Evolutionary conservation across 2,329 filamentous ascomycete genomes (phyloP).

Genomic region (Alternaria hordeiaustralica): DNA sequence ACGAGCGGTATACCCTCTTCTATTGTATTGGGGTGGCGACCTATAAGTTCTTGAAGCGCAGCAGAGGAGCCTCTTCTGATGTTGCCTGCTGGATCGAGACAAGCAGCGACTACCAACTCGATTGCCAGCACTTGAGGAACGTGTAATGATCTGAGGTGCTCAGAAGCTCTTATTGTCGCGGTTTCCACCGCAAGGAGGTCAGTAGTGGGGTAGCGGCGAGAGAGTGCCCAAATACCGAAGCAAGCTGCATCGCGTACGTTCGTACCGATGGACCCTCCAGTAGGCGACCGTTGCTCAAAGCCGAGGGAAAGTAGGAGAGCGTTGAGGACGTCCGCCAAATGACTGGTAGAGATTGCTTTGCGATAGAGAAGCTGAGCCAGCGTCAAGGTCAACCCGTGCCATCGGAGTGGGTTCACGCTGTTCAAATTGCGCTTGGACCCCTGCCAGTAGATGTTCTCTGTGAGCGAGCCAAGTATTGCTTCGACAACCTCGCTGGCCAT

Average conservation of each 20-base stretch:
- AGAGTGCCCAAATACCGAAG: slow-evolving; percentile 93
- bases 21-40: slow-evolving; percentile 87
- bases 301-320: slow-evolving; percentile 79
- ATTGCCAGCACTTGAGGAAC: slow-evolving; percentile 80
- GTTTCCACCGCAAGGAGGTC: slow-evolving; percentile 72
- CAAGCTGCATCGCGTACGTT: slow-evolving; percentile 95
- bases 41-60: slow-evolving; percentile 90
- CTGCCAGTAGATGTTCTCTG: slow-evolving; percentile 67
- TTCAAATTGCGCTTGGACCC: slow-evolving; percentile 67
- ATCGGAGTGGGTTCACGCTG: slow-evolving; percentile 79
- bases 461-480: slow-evolving; percentile 74
- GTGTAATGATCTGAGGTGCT: slow-evolving; percentile 48
- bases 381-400: slow-evolving; percentile 92
- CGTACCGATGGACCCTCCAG: slow-evolving; percentile 83
- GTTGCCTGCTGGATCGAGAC: slow-evolving; percentile 88
- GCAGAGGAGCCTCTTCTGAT: slow-evolving; percentile 92
- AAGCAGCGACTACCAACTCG: slow-evolving; percentile 81
- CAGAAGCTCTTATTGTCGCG: slow-evolving; percentile 51
- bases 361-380: slow-evolving; percentile 86
- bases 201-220: slow-evolving; percentile 80
- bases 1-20: slow-evolving; percentile 83
- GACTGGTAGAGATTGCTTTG: slow-evolving; percentile 74
- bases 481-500: slow-evolving; percentile 90
- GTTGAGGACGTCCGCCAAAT: slow-evolving; percentile 76
- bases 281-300: slow-evolving; percentile 87